phyloP scores from a whole-genome alignment of 192 early-diverging fungal species.

The Podila minutissima region DNA sequence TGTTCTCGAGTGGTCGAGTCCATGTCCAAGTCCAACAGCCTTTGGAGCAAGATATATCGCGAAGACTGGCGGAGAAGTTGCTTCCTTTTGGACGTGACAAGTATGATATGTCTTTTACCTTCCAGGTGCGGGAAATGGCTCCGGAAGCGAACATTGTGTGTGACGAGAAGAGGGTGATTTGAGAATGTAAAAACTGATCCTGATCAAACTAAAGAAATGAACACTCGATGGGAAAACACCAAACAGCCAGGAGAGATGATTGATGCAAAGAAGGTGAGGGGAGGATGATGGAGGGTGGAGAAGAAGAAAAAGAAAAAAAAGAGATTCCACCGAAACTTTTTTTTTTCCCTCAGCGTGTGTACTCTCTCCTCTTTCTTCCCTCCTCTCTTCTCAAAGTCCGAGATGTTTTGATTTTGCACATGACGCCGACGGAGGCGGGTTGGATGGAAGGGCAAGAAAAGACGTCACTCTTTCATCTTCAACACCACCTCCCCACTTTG shows the following conservation, averaged over 20 bases:
- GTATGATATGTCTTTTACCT: conserved; percentile 13
- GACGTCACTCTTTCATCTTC: too few relatives aligned
- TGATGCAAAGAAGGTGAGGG: not conserved
- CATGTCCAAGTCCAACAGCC: too few relatives aligned
- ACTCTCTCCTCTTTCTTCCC: not conserved
- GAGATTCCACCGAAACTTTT: too few relatives aligned
- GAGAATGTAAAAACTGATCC: not conserved
- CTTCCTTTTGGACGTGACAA: not conserved
- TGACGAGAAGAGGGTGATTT: not conserved
- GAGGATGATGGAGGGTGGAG: not conserved
- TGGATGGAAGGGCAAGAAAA: too few relatives aligned
- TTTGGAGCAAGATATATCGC: too few relatives aligned
- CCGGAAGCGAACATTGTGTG: conserved; percentile 49
- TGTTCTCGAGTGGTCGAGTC: too few relatives aligned
- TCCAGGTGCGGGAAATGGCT: conserved; percentile 53
- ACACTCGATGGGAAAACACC: not conserved
- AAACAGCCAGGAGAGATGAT: not conserved
- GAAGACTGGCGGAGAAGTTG: not conserved
- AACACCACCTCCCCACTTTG: too few relatives aligned
- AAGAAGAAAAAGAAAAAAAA: not conserved
- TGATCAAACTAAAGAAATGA: not conserved
- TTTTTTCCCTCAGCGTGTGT: not conserved
- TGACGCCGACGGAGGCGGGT: too few relatives aligned
- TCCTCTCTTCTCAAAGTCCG: not conserved
- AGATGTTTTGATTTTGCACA: too few relatives aligned